Base-by-base conservation (phyloP, 352 stramenopile genomes). In the Elongisporangium prolatum region DNA sequence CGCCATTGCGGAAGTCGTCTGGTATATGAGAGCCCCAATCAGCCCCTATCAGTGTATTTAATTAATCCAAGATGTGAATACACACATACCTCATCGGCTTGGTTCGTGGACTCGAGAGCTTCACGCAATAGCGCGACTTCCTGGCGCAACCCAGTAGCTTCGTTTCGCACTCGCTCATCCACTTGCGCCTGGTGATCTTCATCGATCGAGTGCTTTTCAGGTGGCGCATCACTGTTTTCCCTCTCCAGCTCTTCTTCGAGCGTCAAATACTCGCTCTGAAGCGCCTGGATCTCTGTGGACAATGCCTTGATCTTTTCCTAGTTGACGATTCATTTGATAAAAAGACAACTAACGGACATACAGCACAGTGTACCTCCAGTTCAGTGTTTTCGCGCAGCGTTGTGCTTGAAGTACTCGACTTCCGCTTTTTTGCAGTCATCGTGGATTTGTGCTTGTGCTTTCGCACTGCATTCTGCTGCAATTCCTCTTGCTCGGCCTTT, bases 101-200 rank as follows among this genome's bases (percentile, higher is more conserved):
- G 65, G 2, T 60, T 60, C 50, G 81, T 84, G 13, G 77, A 73
- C 8, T 86, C 68, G 25, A 73, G 69, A 0, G 66, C 68, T 53
- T 81, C 75, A 28, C 69, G 68, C n/a, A 91, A 69, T 67, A 89
- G 56, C 21, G 72, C 69, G 40, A 88, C 80, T 63, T 91, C 82
- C 40, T 79, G 75, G 16, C 74, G 68, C 17, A 91, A 56, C 56
- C 83, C 75, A 1, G 68, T 59, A 20, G 88, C 74, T 57, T 88
- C 69, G n/a, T 66, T 74, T 21, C 67, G 48, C 7, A 83, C 50
- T 11, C 72, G 73, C 54, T 87, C 72, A 22, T 80, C 68, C 0
- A 73, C 68, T 18, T 63, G 61, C 49, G 48, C 60, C 8, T 62
- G 60, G 9, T 61, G 68, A 52, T 80, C 74, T 5, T 77, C 59